phyloP scores from a whole-genome alignment of 805 yeast genomes.

The Wickerhamiella sergipiensis region DNA sequence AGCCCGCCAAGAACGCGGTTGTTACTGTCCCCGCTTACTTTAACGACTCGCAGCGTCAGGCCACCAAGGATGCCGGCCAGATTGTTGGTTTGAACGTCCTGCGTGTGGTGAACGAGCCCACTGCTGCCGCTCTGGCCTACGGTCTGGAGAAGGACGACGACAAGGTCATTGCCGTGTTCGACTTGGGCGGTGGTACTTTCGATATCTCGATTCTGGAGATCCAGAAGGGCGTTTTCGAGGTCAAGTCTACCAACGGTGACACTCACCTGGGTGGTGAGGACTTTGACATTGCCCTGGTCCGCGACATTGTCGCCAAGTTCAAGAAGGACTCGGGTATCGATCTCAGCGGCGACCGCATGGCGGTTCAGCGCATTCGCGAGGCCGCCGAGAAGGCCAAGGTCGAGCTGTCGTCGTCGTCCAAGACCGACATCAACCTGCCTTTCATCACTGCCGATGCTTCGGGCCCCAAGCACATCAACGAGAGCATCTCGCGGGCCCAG shows the following conservation, averaged over 20 bases:
- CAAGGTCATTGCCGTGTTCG: slow-evolving; percentile 88
- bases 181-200: slow-evolving; percentile 97
- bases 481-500: slow-evolving; percentile 52
- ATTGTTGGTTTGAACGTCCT: slow-evolving; percentile 86
- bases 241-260: slow-evolving; percentile 94
- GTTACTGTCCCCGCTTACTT: slow-evolving; percentile 85
- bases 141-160: slow-evolving; percentile 79
- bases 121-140: slow-evolving; percentile 89
- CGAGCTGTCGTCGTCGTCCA: slow-evolving; percentile 61
- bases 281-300: slow-evolving; percentile 74
- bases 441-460: slow-evolving; percentile 79
- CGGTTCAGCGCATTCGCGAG: slow-evolving; percentile 75
- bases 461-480: slow-evolving; percentile 68
- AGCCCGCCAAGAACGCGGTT: slow-evolving; percentile 76
- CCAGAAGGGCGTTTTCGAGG: slow-evolving; percentile 96
- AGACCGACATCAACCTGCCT: slow-evolving; percentile 68
- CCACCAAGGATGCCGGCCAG: slow-evolving; percentile 95
- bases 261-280: slow-evolving; percentile 91
- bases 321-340: slow-evolving; percentile 60
- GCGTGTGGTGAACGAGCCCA: slow-evolving; percentile 83
- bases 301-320: slow-evolving; percentile 69
- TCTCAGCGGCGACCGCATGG: slow-evolving; percentile 52
- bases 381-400: slow-evolving; percentile 86
- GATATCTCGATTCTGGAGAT: slow-evolving; percentile 94
- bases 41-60: slow-evolving; percentile 86